Percentiles rank a stretch among this genome's conserved stretches.
phyloP scores from a whole-genome alignment of 306 rosid genomes.

The Hippophae gyantsensis region DNA sequence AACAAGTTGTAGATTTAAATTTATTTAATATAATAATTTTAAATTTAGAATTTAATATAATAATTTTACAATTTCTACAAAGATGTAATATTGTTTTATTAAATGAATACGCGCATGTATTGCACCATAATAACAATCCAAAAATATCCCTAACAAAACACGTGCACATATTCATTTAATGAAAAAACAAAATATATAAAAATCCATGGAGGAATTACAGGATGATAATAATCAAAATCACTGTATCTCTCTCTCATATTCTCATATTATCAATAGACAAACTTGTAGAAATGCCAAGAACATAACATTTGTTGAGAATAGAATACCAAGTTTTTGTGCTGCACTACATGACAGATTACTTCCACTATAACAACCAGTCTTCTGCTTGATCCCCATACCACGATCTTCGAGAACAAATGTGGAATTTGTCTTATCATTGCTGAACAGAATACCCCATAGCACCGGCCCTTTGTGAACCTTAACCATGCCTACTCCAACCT shows the following conservation, averaged over 20 bases:
- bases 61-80: too few relatives aligned
- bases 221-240: too few relatives aligned
- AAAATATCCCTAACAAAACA: too few relatives aligned
- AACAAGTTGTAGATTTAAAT: too few relatives aligned
- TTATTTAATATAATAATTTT: too few relatives aligned
- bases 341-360: conserved; percentile 56
- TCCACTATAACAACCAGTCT: conserved; percentile 81
- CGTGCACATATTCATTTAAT: too few relatives aligned
- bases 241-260: not conserved
- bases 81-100: too few relatives aligned
- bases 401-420: conserved; percentile 76
- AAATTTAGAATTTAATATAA: too few relatives aligned
- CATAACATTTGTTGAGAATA: conserved; percentile 13
- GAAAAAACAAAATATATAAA: too few relatives aligned
- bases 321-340: conserved; percentile 21
- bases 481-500: conserved; percentile 72
- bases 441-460: conserved; percentile 77
- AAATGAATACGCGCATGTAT: too few relatives aligned
- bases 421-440: conserved; percentile 57
- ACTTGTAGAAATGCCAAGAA: conserved; percentile 16
- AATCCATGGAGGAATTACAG: too few relatives aligned
- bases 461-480: conserved; percentile 60
- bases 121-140: too few relatives aligned
- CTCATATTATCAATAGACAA: conserved; percentile 19
- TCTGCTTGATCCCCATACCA: conserved; percentile 67